Base-by-base conservation (phyloP, 2,329 filamentous ascomycete species). In the Tolypocladium album region DNA sequence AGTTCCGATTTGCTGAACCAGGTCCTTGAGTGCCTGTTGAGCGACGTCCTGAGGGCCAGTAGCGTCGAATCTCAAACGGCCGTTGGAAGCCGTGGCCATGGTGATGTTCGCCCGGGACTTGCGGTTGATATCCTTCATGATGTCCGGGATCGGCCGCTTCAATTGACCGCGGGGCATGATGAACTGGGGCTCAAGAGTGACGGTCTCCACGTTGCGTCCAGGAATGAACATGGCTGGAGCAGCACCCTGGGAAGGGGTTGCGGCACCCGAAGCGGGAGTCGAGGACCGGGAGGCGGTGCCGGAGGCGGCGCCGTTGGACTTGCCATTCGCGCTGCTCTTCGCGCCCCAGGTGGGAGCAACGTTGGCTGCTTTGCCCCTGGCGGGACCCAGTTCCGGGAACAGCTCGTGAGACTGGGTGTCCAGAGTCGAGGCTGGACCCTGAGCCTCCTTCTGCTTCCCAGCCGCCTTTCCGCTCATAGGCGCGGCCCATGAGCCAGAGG, bases 111-210 rank as follows among this genome's bases (percentile, higher is more conserved):
- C 92, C 71, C 93, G 92, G 62, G 90, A 96, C 70, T 88, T 90
- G 75, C 88, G 90, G 77, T 96, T 97, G 76, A 97, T 90, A 65
- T 97, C 92, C 71, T 90, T 89, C 70, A 97, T 79, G 65, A 94
- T 87, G 66, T 97, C 93, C 39, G 85, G 79, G 58, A 97, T 81
- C 9, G 93, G 90, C 67, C 90, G 90, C 80, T 89, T 95, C 69
- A 97, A 79, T 72, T 96, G 87, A 61, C 78, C 79, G 52, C 88
- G 85, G 22, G 90, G 87, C 55, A 90, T 82, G 71, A 97, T 84
- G 71, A 94, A 88, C 55, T 86, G 83, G 11, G 88, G 85, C 59
- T 88, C 85, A 61, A 96, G 82, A 34, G 84, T 82, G 64, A 95
- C 85, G 45, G 83, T 82, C 73, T 96, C 90, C 66, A 86, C 85